Evolutionary conservation across 2,329 filamentous ascomycete species (phyloP).

Genomic region (Trichophyton simii): DNA sequence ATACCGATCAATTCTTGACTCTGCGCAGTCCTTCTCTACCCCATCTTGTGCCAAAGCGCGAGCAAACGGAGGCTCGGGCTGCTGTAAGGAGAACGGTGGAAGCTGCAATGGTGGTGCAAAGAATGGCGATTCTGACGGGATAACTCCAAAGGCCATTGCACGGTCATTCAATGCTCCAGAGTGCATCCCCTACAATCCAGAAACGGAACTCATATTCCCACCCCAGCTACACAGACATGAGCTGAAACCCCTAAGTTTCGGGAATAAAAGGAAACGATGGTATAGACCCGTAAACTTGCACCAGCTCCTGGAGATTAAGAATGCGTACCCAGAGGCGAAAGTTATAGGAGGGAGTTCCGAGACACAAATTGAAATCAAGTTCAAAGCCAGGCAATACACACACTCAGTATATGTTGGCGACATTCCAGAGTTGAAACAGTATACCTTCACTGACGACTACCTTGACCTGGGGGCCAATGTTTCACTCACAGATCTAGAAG

Average conservation of each 20-base stretch:
- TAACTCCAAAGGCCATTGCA: slow-evolving; percentile 28
- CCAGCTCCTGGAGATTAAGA: slow-evolving; percentile 87
- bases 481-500: slow-evolving; percentile 78
- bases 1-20: slow-evolving; percentile 86
- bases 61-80: slow-evolving; percentile 50
- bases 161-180: slow-evolving; percentile 64
- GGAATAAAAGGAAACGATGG: slow-evolving; percentile 91
- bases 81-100: slow-evolving; percentile 53
- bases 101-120: slow-evolving; percentile 50
- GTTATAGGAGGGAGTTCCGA: slow-evolving; percentile 93
- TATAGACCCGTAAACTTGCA: slow-evolving; percentile 75
- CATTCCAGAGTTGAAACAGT: slow-evolving; percentile 77
- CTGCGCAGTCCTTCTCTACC: slow-evolving; percentile 66
- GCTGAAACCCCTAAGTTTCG: slow-evolving; percentile 70
- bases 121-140: slow-evolving; percentile 30
- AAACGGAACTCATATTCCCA: slow-evolving; percentile 92
- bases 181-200: slow-evolving; percentile 87
- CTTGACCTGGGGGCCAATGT: slow-evolving; percentile 92
- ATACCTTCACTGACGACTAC: slow-evolving; percentile 62
- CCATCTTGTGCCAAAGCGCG: slow-evolving; percentile 42
- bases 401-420: slow-evolving; percentile 88
- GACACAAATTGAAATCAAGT: slow-evolving; percentile 96
- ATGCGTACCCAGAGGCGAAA: slow-evolving; percentile 70
- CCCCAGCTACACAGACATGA: slow-evolving; percentile 71
- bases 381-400: slow-evolving; percentile 85